Percentiles rank a stretch among this genome's conserved stretches.
phyloP scores from a whole-genome alignment of 257 asterid species.

The Pogostemon cablin region DNA sequence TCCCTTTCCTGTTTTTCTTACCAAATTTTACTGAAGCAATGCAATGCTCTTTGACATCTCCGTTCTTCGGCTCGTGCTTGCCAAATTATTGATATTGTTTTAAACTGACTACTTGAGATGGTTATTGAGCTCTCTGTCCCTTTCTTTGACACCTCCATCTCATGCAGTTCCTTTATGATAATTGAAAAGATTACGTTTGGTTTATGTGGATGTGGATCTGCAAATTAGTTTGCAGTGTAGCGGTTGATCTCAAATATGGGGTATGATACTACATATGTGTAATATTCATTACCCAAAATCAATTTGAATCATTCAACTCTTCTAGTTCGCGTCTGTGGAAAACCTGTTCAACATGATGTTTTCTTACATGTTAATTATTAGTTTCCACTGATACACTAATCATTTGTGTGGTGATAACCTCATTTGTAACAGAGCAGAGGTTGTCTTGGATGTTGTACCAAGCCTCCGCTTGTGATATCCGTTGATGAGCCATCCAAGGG shows the following conservation, averaged over 20 bases:
- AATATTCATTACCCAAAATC: not conserved
- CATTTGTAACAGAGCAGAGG: slow-evolving; percentile 98
- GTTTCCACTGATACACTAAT: slow-evolving; percentile 52
- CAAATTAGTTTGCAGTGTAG: not conserved
- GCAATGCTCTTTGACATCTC: slow-evolving; percentile 1
- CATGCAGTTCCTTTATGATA: not conserved
- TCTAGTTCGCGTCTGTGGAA: not conserved
- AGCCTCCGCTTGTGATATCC: slow-evolving; percentile 70
- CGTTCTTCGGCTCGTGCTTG: not conserved
- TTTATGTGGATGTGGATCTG: slow-evolving; percentile 2
- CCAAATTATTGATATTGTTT: slow-evolving; percentile 5
- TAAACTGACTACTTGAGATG: not conserved
- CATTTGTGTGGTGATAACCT: slow-evolving; percentile 66
- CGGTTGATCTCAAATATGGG: not conserved
- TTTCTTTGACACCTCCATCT: slow-evolving; percentile 5
- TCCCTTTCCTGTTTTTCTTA: slow-evolving; percentile 13
- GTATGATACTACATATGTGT: not conserved
- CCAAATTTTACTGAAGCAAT: slow-evolving; percentile 18
- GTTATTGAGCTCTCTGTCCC: slow-evolving; percentile 9
- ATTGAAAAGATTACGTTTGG: not conserved
- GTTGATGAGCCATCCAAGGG: slow-evolving; percentile 82
- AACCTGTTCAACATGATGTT: slow-evolving; percentile 9
- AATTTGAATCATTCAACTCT: slow-evolving; percentile 1
- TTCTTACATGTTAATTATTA: not conserved
- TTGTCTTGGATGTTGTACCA: slow-evolving; percentile 89